Evolutionary conservation across 768 basidiomycete genomes (phyloP), one percentile per base, ranked within the genome.

Genomic region (Termitomyces sp.): DNA sequence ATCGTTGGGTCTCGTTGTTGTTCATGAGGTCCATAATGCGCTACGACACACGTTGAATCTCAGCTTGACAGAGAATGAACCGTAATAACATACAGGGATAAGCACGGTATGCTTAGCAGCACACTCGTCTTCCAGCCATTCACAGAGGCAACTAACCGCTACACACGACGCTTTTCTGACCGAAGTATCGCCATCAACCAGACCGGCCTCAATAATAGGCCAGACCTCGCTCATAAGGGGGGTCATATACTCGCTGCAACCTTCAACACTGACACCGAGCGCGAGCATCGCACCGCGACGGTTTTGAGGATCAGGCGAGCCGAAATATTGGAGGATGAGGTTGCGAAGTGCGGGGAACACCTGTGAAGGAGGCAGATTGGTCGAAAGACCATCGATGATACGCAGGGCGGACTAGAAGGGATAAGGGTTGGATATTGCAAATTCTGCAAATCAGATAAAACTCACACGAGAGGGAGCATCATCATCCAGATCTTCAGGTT

Each of bases 121-220:
- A 67, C 92, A 95, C 61, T 95, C 92, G 28, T 98, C 96, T 62
- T 94, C 92, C 23, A 98, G 77, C 91, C 94, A 97, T 73, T 99
- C 97, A 69, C 95, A 98, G 52, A 98, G 72, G 73, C 95, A 98
- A 65, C 92, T 92, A 62, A 99, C 88, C 19, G 94, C 92, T 56
- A 94, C 84, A 71, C 96, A 98, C n/a, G 91, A 87, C 2, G 97
- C 96, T 71, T 94, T 97, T 67, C 95, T 81, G 51, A 99, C 97
- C 11, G 81, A 80, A 14, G 88, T 79, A 65, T 98, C 94, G 40
- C 73, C 68, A 68, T 99, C 97, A 58, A 79, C 81, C 33, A 99
- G 83, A 62, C 95, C 95, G 49, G 83, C 78, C 67, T 97, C 91
- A 63, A 99, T 85, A 55, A 96, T 78, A 1, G 95, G 94, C 97